Base-by-base conservation (phyloP, 1,284 basidiomycete genomes). In the Cryptococcus sp. region DNA sequence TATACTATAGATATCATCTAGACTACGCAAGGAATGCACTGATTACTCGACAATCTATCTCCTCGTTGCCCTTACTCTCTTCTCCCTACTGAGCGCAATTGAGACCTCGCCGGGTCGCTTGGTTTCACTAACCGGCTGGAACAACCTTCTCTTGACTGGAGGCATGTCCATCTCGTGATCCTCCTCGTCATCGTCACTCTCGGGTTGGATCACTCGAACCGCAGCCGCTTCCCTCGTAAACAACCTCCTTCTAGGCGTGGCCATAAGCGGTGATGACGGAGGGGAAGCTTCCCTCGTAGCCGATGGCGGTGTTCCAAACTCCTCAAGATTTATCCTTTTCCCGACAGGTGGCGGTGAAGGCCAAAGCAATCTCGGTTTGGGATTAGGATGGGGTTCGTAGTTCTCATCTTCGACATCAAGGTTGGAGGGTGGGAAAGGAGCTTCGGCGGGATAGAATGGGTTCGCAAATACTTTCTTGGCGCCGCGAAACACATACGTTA, bases 401-500 rank as follows among this genome's bases (percentile, higher is more conserved):
- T 70, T 67, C 9, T 61, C 60, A 45, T 73, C 61, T 11, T 60
- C 56, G 1, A 60, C 58, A 40, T 61, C 52, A 2, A 73, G 57
- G 1, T 63, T 52, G 2, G 69, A 54, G 14, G 54, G 52, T 0
- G 62, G 59, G 42, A 68, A 64, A 4, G 56, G 54, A 10, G 57
- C 45, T 16, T 44, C 21, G 13, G 62, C 57, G 2, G 52, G 56
- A 11, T 62, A 53, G 50, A 72, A 66, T 14, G 71, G 71, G 54
- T 73, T 73, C 41, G 66, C 66, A 50, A 69, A 73, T 1, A 67
- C 59, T 46, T 67, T 68, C 45, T 73, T 73, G 9, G 69, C 55
- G 11, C 71, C 71, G 42, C 71, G 58, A 57, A 73, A 73, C 13
- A 73, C 68, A 40, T 73, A 73, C 3, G 69, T 70, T 10, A 73